Evolutionary conservation across 1,284 basidiomycete species (phyloP).

Genomic region (Puccinia hordei): DNA sequence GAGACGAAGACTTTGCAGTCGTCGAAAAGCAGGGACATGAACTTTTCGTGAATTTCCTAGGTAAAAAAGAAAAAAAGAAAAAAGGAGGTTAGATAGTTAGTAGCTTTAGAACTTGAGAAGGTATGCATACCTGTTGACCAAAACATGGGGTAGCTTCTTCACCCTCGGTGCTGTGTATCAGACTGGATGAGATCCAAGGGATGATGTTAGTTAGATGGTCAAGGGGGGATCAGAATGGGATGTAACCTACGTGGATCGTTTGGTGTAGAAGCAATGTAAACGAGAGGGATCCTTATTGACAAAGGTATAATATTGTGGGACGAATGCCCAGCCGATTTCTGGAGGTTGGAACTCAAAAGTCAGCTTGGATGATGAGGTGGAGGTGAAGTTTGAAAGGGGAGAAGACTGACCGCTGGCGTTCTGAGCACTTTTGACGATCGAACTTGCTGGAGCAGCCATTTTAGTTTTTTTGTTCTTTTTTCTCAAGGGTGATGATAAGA

Average conservation of each 20-base stretch:
- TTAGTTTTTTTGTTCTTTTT: background rate
- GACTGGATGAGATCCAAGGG: conserved; percentile 58
- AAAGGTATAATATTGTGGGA: conserved; percentile 69
- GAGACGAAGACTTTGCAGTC: conserved; percentile 84
- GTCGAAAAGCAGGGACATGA: conserved; percentile 86
- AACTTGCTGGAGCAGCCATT: conserved; percentile 28
- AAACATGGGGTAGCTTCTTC: conserved; percentile 83
- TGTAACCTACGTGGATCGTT: conserved; percentile 73
- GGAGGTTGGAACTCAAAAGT: background rate
- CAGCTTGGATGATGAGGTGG: background rate
- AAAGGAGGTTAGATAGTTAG: too few species aligned
- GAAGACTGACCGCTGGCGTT: conserved; percentile 47
- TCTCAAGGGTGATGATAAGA: background rate
- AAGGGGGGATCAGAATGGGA: background rate
- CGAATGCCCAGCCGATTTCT: conserved; percentile 60
- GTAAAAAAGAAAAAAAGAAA: background rate
- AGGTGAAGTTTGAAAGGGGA: background rate
- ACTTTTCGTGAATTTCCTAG: conserved; percentile 96
- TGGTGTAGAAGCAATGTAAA: conserved; percentile 98
- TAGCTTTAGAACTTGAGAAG: conserved; percentile 40
- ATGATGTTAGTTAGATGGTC: conserved; percentile 44
- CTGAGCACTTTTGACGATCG: conserved; percentile 50
- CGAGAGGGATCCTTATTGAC: conserved; percentile 96
- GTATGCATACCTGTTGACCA: conserved; percentile 77
- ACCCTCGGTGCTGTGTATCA: conserved; percentile 92